Percentiles rank a stretch among this genome's conserved stretches.
phyloP scores from a whole-genome alignment of 495 filamentous ascomycete species.

The Arthonia radiata region DNA sequence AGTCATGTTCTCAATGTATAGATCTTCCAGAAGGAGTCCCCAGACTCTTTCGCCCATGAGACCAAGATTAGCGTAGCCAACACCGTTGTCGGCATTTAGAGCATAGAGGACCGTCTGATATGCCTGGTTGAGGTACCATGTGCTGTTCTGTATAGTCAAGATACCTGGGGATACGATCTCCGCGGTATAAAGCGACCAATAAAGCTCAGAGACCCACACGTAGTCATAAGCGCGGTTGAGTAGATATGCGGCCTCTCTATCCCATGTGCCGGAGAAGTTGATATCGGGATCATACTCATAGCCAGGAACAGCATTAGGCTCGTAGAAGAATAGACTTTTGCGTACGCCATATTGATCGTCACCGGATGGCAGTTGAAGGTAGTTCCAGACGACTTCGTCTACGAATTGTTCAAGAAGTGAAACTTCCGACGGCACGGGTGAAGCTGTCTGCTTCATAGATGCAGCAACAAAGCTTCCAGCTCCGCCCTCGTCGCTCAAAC shows the following conservation, averaged over 20 bases:
- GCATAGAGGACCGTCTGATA: conserved; percentile 12
- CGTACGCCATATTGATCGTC: conserved; percentile 13
- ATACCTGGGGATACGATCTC: conserved; percentile 15
- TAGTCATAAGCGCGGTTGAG: conserved; percentile 26
- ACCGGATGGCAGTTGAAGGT: conserved; percentile 13
- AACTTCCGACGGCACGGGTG: conserved; percentile 18
- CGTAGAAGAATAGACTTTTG: conserved; percentile 27
- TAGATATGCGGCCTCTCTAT: conserved; percentile 14
- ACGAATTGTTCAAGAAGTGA: conserved; percentile 22
- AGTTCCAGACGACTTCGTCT: conserved; percentile 17
- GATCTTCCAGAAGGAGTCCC: conserved; percentile 20
- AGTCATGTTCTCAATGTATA: conserved; percentile 16
- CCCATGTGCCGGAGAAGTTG: conserved; percentile 21
- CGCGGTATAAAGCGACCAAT: conserved; percentile 27
- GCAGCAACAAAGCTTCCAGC: conserved; percentile 21
- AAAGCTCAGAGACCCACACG: conserved; percentile 22
- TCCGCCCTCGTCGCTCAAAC: conserved; percentile 26
- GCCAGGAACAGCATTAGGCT: conserved; percentile 13
- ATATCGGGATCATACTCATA: conserved; percentile 16
- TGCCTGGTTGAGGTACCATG: conserved; percentile 24
- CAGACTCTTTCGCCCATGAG: conserved; percentile 29
- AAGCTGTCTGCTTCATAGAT: conserved; percentile 21
- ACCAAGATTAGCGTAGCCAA: conserved; percentile 16
- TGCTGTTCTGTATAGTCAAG: conserved; percentile 13
- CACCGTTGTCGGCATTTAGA: conserved; percentile 7